phyloP scores from a whole-genome alignment of 148 eudicot genomes.

The Nyssa sinensis region DNA sequence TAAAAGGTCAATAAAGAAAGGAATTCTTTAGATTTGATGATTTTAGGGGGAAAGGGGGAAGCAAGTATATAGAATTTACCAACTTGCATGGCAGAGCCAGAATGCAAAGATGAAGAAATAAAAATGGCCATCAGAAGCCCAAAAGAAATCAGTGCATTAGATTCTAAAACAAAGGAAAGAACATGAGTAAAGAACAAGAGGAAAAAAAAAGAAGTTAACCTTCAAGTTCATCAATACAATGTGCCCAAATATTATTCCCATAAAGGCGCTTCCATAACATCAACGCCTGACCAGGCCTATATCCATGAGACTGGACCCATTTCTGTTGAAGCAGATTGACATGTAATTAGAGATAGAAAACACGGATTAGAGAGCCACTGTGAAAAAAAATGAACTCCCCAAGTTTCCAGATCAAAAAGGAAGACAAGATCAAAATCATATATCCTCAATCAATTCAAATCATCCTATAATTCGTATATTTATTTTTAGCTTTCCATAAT shows the following conservation, averaged over 20 bases:
- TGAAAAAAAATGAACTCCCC: background rate
- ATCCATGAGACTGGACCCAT: slow-evolving; percentile 86
- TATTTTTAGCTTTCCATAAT: background rate
- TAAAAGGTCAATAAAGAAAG: slow-evolving; percentile 1
- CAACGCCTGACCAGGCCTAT: slow-evolving; percentile 87
- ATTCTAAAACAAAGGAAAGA: too few relatives aligned
- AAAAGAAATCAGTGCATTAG: background rate
- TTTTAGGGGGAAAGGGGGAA: too few relatives aligned
- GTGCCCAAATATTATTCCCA: slow-evolving; percentile 83
- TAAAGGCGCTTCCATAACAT: slow-evolving; percentile 96
- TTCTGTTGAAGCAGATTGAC: slow-evolving; percentile 46
- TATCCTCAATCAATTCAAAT: background rate
- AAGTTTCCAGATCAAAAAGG: background rate
- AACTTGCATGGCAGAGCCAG: background rate
- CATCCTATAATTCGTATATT: background rate
- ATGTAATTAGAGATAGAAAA: background rate
- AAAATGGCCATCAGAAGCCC: background rate
- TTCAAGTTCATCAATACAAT: slow-evolving; percentile 78
- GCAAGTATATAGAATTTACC: background rate
- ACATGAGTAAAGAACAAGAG: background rate
- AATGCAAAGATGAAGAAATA: background rate
- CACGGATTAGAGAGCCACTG: background rate
- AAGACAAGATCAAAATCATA: background rate
- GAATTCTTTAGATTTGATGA: background rate
- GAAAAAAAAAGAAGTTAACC: slow-evolving; percentile 38